Evolutionary conservation across 2,329 filamentous ascomycete genomes (phyloP).

Genomic region (Fusarium keratoplasticum): DNA sequence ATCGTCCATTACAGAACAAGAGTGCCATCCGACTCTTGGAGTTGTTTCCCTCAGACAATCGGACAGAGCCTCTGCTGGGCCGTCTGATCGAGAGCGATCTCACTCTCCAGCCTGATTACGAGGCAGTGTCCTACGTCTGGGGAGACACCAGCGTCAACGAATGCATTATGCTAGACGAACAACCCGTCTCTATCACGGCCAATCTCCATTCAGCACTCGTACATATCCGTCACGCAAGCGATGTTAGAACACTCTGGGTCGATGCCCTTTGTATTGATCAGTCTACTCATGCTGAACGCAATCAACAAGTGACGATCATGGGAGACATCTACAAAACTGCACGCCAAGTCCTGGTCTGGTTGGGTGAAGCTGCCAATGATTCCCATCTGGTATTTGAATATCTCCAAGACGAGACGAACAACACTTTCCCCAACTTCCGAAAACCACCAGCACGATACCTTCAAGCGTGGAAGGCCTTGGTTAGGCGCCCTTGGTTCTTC

Average conservation of each 20-base stretch:
- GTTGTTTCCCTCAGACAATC: not conserved
- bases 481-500: conserved; percentile 25
- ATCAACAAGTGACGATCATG: conserved; percentile 29
- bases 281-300: conserved; percentile 10
- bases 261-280: conserved; percentile 10
- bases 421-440: not conserved
- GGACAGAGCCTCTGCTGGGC: not conserved
- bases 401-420: not conserved
- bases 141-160: not conserved
- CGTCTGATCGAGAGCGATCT: conserved; percentile 10
- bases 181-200: not conserved
- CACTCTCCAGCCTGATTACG: conserved; percentile 18
- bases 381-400: conserved; percentile 12
- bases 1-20: not conserved
- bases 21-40: conserved; percentile 16
- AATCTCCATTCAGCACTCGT: conserved; percentile 13
- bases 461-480: not conserved
- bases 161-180: not conserved
- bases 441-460: not conserved
- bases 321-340: conserved; percentile 28
- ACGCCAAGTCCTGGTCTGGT: conserved; percentile 17
- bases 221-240: not conserved
- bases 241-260: conserved; percentile 5
- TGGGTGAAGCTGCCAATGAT: conserved; percentile 4
- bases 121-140: conserved; percentile 28